Base-by-base conservation (phyloP, 257 asterid genomes). In the Lantana camara region DNA sequence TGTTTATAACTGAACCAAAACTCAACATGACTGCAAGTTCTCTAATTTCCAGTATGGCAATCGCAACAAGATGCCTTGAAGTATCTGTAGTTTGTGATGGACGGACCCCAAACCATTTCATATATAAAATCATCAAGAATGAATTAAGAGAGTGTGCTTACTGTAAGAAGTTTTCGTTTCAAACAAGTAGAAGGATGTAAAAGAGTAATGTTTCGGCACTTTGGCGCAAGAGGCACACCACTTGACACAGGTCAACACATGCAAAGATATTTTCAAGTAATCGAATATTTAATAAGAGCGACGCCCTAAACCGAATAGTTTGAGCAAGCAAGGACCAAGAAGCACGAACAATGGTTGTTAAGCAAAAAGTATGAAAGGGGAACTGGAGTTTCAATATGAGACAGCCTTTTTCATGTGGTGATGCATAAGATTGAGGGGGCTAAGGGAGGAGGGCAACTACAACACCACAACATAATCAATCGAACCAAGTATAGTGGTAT, bases 141-240 rank as follows among this genome's bases (percentile, higher is more conserved):
- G n/a, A n/a, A n/a, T n/a, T n/a, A n/a, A n/a, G n/a, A n/a, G n/a
- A n/a, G n/a, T n/a, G n/a, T n/a, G n/a, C n/a, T n/a, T n/a, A n/a
- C n/a, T n/a, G n/a, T n/a, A n/a, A n/a, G n/a, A n/a, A n/a, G 29
- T 15, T 52, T 57, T 37, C 9, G 5, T 46, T 61, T 55, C 45
- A 11, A 41, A 47, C 57, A 60, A 62, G 53, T 23, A 9, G 17
- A 15, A 21, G 24, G 41, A 29, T n/a, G n/a, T 7, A 69, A 56
- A 60, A 49, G 47, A 12, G 7, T 40, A 15, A 52, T 48, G 56
- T 59, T 19, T 23, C 3, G n/a, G 55, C 20, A 51, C 30, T 22
- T 38, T 38, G 38, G 21, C 4, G 22, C 35, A 48, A 58, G 45
- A 24, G 47, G 29, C n/a, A n/a, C n/a, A n/a, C n/a, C n/a, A 14